Evolutionary conservation across 345 rosid species (phyloP).

Genomic region (Euphorbia peplus): DNA sequence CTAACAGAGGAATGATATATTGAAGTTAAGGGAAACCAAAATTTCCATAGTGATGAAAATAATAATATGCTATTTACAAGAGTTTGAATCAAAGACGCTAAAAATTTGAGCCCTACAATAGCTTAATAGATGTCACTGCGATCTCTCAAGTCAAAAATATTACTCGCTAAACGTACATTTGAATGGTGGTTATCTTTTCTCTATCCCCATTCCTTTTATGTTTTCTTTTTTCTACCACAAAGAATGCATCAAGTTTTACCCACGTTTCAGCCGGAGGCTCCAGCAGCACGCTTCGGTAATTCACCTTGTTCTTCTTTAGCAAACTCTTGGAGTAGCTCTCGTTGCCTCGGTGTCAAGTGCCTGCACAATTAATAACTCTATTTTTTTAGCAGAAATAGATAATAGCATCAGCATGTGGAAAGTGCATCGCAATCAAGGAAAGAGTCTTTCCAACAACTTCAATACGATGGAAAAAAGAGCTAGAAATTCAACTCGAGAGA

Average conservation of each 20-base stretch:
- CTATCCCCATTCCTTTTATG: background rate
- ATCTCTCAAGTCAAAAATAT: background rate
- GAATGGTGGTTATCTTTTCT: background rate
- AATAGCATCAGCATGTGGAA: background rate
- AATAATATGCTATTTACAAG: background rate
- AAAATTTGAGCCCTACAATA: background rate
- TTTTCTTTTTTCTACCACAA: background rate
- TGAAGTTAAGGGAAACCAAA: background rate
- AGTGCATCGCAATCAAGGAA: background rate
- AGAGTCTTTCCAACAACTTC: background rate
- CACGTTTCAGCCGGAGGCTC: constrained; percentile 55
- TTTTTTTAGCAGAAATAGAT: background rate
- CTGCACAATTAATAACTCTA: constrained; percentile 34
- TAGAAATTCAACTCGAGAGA: background rate
- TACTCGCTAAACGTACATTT: background rate
- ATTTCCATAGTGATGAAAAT: background rate
- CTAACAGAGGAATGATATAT: background rate
- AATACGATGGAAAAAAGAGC: background rate
- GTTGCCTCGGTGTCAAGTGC: constrained; percentile 73
- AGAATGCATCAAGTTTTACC: background rate
- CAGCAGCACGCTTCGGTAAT: constrained; percentile 60
- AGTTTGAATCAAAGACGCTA: background rate
- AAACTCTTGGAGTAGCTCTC: constrained; percentile 86
- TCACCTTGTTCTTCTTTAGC: constrained; percentile 89
- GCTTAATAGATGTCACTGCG: background rate